Evolutionary conservation across 176 grass and related monocot genomes (phyloP).

Genomic region (Aegilops umbellulata): DNA sequence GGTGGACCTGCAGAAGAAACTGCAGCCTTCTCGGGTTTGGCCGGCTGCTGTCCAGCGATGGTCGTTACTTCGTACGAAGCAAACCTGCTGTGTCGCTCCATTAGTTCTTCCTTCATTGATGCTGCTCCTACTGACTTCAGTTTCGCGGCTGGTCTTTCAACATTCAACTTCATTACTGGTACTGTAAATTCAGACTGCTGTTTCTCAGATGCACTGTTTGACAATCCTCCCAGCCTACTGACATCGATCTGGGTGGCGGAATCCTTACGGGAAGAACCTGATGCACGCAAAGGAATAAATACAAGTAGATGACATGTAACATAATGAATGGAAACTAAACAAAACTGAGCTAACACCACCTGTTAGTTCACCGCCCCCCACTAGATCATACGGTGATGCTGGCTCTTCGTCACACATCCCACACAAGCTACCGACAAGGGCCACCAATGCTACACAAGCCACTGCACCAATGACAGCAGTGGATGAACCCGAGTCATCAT

Average conservation of each 20-base stretch:
- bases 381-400: conserved; percentile 24
- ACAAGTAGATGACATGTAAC: background rate
- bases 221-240: conserved; percentile 52
- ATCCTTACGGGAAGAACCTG: conserved; percentile 59
- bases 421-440: conserved; percentile 37
- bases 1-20: conserved; percentile 1
- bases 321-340: background rate
- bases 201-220: background rate
- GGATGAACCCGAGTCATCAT: background rate
- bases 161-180: background rate
- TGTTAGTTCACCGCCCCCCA: conserved; percentile 9
- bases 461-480: conserved; percentile 36
- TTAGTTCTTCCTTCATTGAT: conserved; percentile 12
- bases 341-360: background rate
- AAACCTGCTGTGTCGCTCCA: background rate
- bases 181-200: background rate
- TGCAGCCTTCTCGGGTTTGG: background rate
- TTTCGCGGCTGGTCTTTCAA: background rate
- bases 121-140: conserved; percentile 15
- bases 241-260: conserved; percentile 51
- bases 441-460: conserved; percentile 36
- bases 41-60: background rate
- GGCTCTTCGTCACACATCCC: conserved; percentile 33
- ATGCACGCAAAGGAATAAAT: background rate
- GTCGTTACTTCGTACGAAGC: background rate